Percentiles rank a stretch among this genome's conserved stretches.
phyloP scores from a whole-genome alignment of 306 rosid genomes.

The Glycine latifolia region DNA sequence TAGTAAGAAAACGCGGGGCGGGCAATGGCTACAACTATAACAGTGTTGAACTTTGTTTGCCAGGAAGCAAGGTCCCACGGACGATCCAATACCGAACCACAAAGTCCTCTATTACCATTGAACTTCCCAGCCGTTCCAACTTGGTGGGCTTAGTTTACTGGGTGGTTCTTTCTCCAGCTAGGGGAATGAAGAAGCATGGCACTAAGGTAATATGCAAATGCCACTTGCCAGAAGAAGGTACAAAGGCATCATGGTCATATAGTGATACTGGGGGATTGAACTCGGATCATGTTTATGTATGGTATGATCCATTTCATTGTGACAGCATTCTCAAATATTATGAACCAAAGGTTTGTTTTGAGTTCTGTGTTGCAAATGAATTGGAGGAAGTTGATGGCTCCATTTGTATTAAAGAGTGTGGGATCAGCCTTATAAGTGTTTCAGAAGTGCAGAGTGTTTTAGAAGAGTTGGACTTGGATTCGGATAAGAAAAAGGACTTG shows the following conservation, averaged over 20 bases:
- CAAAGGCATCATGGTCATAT: neutral
- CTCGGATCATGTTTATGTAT: conserved; percentile 43
- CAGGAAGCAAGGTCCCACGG: neutral
- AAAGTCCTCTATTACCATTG: neutral
- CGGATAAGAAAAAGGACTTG: neutral
- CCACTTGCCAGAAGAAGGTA: conserved; percentile 8
- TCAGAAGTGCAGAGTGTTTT: neutral
- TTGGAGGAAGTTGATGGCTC: conserved; percentile 10
- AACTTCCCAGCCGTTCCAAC: neutral
- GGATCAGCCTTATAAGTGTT: neutral
- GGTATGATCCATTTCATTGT: conserved; percentile 51
- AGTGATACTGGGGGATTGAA: neutral
- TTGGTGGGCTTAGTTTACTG: conserved; percentile 40
- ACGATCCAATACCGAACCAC: neutral
- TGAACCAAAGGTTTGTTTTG: conserved; percentile 20
- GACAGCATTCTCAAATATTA: conserved; percentile 23
- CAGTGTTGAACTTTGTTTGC: conserved; percentile 24
- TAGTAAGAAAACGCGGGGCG: neutral
- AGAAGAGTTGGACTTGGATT: neutral
- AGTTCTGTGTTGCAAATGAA: conserved; percentile 20
- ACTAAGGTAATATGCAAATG: conserved; percentile 7
- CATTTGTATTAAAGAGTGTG: conserved; percentile 32
- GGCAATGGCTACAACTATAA: conserved; percentile 17
- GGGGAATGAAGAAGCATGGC: neutral
- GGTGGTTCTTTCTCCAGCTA: conserved; percentile 39